Conservation (phyloP, 805 yeast genomes). For the Barnettozyma siamensis region DNA sequence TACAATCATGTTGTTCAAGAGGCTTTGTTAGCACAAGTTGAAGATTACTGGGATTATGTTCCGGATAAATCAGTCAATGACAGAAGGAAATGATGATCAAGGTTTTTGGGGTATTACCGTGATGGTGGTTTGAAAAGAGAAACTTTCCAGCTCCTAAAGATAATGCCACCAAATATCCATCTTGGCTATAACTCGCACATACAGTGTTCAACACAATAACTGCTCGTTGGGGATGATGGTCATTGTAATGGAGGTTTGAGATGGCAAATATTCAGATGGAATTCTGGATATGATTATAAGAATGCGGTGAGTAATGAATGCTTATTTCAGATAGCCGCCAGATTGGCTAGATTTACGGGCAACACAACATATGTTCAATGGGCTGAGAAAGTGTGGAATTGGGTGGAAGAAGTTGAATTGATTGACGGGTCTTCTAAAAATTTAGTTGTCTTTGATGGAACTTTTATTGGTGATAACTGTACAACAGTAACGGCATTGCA, state of each 20-base stretch:
- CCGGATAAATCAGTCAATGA: constrained; percentile 83
- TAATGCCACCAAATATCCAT: constrained; percentile 35
- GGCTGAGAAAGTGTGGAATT: constrained; percentile 72
- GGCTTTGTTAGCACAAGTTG: constrained; percentile 70
- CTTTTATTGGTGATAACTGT: constrained; percentile 55
- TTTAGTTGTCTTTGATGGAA: constrained; percentile 59
- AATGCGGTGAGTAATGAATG: constrained; percentile 90
- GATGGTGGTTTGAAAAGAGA: constrained; percentile 86
- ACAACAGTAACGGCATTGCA: constrained; percentile 48
- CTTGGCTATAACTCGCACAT: constrained; percentile 81
- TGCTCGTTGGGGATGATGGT: constrained; percentile 80
- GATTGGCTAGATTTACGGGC: constrained; percentile 77
- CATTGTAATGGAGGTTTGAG: constrained; percentile 84
- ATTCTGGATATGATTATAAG: constrained; percentile 89
- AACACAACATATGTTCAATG: constrained; percentile 70
- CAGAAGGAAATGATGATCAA: constrained; percentile 98
- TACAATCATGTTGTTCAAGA: constrained; percentile 52
- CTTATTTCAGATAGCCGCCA: constrained; percentile 78
- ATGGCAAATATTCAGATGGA: constrained; percentile 97
- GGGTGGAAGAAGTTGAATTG: constrained; percentile 55
- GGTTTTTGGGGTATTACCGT: constrained; percentile 95
- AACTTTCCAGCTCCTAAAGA: constrained; percentile 70
- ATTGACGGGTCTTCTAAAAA: constrained; percentile 26
- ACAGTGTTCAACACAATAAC: constrained; percentile 91
- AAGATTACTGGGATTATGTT: constrained; percentile 69